Base-by-base conservation (phyloP, 1,284 basidiomycete genomes). In the Sporisorium graminicola region DNA sequence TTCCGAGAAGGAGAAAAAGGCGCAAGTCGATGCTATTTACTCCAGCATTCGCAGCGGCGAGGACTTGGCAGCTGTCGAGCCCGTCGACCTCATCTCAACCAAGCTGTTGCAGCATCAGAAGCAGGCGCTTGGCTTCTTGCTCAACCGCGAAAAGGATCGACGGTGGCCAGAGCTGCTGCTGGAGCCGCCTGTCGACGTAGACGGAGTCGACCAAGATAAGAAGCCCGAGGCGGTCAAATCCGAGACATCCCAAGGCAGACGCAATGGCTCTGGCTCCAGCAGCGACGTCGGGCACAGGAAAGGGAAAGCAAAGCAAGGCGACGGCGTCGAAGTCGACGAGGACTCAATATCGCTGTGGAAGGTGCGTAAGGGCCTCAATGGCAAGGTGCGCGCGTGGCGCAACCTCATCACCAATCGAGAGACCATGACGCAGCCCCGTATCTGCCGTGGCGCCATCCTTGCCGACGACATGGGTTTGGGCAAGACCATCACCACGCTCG, bases 91-190 rank as follows among this genome's bases (percentile, higher is more conserved):
- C 81, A 91, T 99, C 70, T 91, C 91, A 37, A 97, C 97, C n/a
- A 89, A 87, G 49, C 88, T 99, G 9, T 98, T 98, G 86, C 93
- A 95, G 18, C 97, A 99, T 88, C 97, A 99, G 87, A 96, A 96
- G 87, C 96, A 97, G 86, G 97, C 95, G 24, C 89, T 99, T 24
- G 94, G 95, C 0, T 99, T 99, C 87, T 88, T 99, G 53, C 89
- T 98, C n/a, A 94, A 96, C 81, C 90, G 95, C 43, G 97, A 99
- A 86, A 69, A 64, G 52, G 74, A 73, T 55, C 73, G 80, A 13
- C 46, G 53, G 5, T 82, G 74, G 65, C 49, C 72, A 0, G 80
- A 81, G 46, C 60, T 81, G 13, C 47, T 76, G 16, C 59, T 70
- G 12, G 74, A 77, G 13, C 60, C 46, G 9, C 63, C 57, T 18